Base-by-base conservation (phyloP, 441 rosid genomes). In the Viola pubescens region DNA sequence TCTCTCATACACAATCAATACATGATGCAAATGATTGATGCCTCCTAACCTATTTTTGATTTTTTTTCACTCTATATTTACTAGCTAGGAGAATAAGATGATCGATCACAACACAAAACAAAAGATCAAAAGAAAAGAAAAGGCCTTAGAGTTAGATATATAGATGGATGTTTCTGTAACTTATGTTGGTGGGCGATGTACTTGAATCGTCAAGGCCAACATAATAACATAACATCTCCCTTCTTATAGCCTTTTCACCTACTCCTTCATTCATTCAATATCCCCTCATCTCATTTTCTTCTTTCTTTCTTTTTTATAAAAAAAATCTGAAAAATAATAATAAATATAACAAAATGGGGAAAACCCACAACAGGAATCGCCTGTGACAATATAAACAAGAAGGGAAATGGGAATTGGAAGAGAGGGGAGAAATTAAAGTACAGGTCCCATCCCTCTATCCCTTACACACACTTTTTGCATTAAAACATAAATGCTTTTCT, bases 241-340 rank as follows among this genome's bases (percentile, higher is more conserved):
- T 73, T 83, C 85, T 86, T 90, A 86, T 73, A 72, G 83, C 78
- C 87, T 78, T 80, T 64, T 80, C 75, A 82, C 82, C 85, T 81
- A 80, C 75, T 79, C 81, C 70, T 75, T 41, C 54, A 13, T 67
- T 60, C 58, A 45, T 62, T 61, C 60, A 46, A 63, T 50, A 43
- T 49, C 47, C 60, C 76, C 14, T 42, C 63, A 60, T 66, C 65
- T 65, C 10, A 45, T 6, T 7, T 45, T 7, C 9, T 26, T 26
- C 2, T 26, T 26, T 26, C 1, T 34, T 37, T 8, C 11, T 52
- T 7, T 11, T 5, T 8, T 16, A 7, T 52, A 3, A 52, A 37
- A 37, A 40, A 34, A 0, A 7, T 9, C 37, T 16, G 6, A 7
- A 7, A 10, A 53, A 7, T 10, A 0, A 11, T 40, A 8, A 9